These are phyloP conservation scores for Cryptosporidium ubiquitum DNA, from an alignment of 169 alveolate genomes.

Conservation along the genomic window DNA sequence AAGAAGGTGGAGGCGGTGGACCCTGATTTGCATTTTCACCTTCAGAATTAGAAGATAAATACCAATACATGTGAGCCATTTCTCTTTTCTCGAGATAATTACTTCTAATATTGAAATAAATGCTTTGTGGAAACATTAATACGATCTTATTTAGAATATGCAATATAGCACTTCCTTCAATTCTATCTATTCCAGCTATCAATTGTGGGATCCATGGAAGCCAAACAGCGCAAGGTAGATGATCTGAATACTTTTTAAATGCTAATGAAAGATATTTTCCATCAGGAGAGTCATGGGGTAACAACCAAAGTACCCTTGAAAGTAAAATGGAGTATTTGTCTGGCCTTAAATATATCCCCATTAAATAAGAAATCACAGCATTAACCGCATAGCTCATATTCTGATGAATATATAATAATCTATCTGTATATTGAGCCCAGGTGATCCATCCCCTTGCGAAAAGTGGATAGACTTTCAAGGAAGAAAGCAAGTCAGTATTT, in stretches of 20 bases:
- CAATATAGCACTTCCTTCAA: slow-evolving; percentile 76
- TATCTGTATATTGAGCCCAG: slow-evolving; percentile 81
- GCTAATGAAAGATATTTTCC: slow-evolving; percentile 75
- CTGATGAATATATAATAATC: slow-evolving; percentile 75
- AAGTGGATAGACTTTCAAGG: slow-evolving; percentile 81
- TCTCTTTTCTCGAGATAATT: slow-evolving; percentile 79
- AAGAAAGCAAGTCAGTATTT: slow-evolving; percentile 77
- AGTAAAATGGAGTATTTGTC: slow-evolving; percentile 75
- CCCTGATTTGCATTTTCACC: neutral
- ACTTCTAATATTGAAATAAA: slow-evolving; percentile 78
- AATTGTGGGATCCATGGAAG: slow-evolving; percentile 82
- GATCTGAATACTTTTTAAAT: slow-evolving; percentile 79
- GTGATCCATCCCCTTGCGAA: slow-evolving; percentile 80
- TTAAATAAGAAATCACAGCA: slow-evolving; percentile 81
- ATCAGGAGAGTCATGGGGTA: slow-evolving; percentile 77
- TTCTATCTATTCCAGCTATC: slow-evolving; percentile 75
- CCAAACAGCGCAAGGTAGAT: slow-evolving; percentile 80
- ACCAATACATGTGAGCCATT: slow-evolving; percentile 63
- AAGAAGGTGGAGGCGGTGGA: slow-evolving; percentile 67
- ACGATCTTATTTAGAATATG: slow-evolving; percentile 78
- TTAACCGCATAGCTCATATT: slow-evolving; percentile 78
- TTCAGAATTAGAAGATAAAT: slow-evolving; percentile 24
- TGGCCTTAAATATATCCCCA: slow-evolving; percentile 80
- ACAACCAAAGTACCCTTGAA: slow-evolving; percentile 79
- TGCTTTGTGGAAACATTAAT: slow-evolving; percentile 78